phyloP scores from a whole-genome alignment of 306 rosid genomes.

The Cucurbita moschata region DNA sequence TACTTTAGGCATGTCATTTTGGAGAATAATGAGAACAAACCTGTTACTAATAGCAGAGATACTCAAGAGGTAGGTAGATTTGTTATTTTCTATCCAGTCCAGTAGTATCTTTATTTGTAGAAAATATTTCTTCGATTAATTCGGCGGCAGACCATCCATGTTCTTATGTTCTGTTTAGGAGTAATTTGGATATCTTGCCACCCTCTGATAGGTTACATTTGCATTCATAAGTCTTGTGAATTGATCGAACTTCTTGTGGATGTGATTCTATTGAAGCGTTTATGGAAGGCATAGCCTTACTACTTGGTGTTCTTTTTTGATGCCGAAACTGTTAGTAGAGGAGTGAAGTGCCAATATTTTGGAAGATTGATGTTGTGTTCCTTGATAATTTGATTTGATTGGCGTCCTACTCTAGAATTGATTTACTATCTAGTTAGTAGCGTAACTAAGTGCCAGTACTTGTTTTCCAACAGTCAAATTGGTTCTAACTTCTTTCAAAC shows the following conservation, averaged over 20 bases:
- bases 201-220: not conserved
- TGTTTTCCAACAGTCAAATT: not conserved
- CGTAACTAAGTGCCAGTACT: no score
- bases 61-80: constrained; percentile 62
- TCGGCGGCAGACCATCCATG: not conserved
- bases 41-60: constrained; percentile 95
- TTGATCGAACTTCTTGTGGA: not conserved
- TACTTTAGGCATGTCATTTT: constrained; percentile 74
- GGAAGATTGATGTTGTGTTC: not conserved
- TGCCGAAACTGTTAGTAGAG: not conserved
- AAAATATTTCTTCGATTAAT: not conserved
- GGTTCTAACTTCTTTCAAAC: not conserved
- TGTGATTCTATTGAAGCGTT: not conserved
- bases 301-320: not conserved
- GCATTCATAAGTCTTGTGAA: not conserved
- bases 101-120: no score
- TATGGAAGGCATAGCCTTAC: not conserved
- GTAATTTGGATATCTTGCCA: not conserved
- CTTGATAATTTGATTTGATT: not conserved
- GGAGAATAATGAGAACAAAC: constrained; percentile 88
- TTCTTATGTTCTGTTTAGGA: not conserved
- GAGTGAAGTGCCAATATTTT: not conserved
- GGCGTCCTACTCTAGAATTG: not conserved
- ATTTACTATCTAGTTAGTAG: no score
- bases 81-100: not conserved